Percentiles rank a stretch among this genome's conserved stretches.
Conservation (phyloP, 345 rosid genomes). For the Aethionema arabicum region DNA sequence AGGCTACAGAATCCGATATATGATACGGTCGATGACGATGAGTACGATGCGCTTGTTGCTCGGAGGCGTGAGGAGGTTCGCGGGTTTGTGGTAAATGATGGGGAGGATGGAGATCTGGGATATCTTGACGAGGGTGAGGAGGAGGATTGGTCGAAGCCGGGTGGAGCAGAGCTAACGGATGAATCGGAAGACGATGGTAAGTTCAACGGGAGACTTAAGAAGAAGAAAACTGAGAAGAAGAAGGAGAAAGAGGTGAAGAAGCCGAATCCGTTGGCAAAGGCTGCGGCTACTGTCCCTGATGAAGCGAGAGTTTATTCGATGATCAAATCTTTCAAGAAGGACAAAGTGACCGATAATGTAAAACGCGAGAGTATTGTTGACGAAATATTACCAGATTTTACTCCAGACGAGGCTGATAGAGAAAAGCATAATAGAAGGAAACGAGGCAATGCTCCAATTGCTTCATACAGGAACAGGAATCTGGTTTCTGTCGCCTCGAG, state of each 20-base stretch:
- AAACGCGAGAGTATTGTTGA: constrained; percentile 72
- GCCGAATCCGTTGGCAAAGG: constrained; percentile 55
- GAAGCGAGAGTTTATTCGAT: constrained; percentile 78
- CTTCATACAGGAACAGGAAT: constrained; percentile 31
- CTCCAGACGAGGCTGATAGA: constrained; percentile 74
- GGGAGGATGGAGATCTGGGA: constrained; percentile 71
- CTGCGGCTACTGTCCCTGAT: constrained; percentile 86
- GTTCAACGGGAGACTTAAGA: constrained; percentile 42
- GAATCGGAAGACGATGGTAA: constrained; percentile 59
- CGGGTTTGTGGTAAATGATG: constrained; percentile 77
- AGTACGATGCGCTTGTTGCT: constrained; percentile 70
- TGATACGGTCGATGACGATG: constrained; percentile 74
- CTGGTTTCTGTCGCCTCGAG: constrained; percentile 11
- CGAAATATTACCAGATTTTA: constrained; percentile 73
- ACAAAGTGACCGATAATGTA: constrained; percentile 57
- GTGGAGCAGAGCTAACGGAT: constrained; percentile 57
- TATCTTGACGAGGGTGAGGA: constrained; percentile 85
- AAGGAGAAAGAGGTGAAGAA: constrained; percentile 51
- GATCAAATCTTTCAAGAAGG: constrained; percentile 76
- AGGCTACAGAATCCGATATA: constrained; percentile 72
- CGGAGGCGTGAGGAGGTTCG: constrained; percentile 75
- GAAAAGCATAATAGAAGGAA: constrained; percentile 60
- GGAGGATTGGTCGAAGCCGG: constrained; percentile 82
- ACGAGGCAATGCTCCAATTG: constrained; percentile 7
- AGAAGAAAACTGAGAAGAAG: constrained; percentile 56